Base-by-base conservation (phyloP, 2,329 filamentous ascomycete genomes). In the Penicillium sp. region DNA sequence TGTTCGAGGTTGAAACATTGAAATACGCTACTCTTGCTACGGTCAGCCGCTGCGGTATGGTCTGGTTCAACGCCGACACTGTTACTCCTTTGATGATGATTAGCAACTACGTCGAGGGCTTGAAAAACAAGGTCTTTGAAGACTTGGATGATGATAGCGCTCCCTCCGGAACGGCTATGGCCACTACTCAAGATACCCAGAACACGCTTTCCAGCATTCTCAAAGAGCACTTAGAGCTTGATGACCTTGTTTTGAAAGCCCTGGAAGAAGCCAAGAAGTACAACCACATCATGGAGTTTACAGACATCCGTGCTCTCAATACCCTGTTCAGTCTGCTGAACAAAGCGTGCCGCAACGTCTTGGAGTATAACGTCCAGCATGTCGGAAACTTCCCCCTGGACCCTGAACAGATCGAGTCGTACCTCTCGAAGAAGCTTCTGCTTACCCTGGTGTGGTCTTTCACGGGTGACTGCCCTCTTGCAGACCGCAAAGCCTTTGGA, bases 41-140 rank as follows among this genome's bases (percentile, higher is more conserved):
- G n/a, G 92, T 99, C 59, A 93, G 85, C 80, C 88, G 92, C 69
- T 99, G 92, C 63, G 92, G 92, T 75, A 99, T 99, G 92, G 93
- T 99, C 10, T 99, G 92, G 92, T 98, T 96, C 69, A 98, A 88
- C 60, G 90, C 95, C 56, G 93, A 98, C 59, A 96, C 89, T 17
- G 90, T 99, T 27, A 90, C 87, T 20, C 79, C 90, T 1, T 77
- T 77, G 50, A 95, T 98, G 84, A 85, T 96, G 80, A 83, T 96
- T 27, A 74, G 79, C 46, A 86, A 96, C 65, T 95, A 98, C 57
- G 77, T 98, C 35, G 80, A 92, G 44, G 80, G 82, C 31, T 77
- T 98, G 26, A 82, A 83, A 51, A 84, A 80, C 2, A 81, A 86
- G 39, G 80, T 85, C 0, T 95, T 98, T 55, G 92, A 98, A 56